Percentiles rank a stretch among this genome's conserved stretches.
These are phyloP conservation scores for Diaporthe sp. DNA, from an alignment of 2,329 filamentous ascomycete genomes.

Conservation along the genomic window DNA sequence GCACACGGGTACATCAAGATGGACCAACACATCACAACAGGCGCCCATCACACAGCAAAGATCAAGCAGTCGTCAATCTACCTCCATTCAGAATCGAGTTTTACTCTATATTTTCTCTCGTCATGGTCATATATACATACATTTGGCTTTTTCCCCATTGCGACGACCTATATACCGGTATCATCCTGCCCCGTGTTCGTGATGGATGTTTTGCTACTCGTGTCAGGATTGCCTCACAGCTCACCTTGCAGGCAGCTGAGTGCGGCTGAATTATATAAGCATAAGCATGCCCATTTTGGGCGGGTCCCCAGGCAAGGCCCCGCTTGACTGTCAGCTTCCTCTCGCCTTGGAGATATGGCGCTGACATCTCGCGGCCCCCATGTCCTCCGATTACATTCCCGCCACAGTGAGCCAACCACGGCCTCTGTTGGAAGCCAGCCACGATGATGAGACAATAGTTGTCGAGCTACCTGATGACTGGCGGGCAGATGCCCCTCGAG, in stretches of 20 bases:
- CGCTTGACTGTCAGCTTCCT: background rate
- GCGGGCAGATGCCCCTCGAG: background rate
- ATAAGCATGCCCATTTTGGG: background rate
- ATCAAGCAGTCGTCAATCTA: background rate
- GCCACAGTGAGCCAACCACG: background rate
- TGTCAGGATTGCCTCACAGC: background rate
- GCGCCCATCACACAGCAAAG: background rate
- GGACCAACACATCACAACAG: background rate
- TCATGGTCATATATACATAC: background rate
- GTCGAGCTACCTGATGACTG: background rate
- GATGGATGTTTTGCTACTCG: background rate
- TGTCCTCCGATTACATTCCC: background rate
- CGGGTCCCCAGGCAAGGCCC: background rate
- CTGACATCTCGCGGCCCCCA: background rate
- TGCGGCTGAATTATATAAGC: conserved; percentile 21
- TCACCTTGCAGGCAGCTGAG: background rate
- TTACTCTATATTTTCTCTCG: background rate
- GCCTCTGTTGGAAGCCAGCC: too few species aligned
- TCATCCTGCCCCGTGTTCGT: background rate
- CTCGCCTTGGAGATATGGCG: background rate
- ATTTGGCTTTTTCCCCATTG: background rate
- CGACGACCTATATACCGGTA: background rate
- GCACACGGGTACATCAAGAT: background rate
- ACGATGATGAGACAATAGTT: background rate
- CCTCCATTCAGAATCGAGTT: background rate